Conservation (phyloP, 306 rosid genomes). For the Urtica urens region DNA sequence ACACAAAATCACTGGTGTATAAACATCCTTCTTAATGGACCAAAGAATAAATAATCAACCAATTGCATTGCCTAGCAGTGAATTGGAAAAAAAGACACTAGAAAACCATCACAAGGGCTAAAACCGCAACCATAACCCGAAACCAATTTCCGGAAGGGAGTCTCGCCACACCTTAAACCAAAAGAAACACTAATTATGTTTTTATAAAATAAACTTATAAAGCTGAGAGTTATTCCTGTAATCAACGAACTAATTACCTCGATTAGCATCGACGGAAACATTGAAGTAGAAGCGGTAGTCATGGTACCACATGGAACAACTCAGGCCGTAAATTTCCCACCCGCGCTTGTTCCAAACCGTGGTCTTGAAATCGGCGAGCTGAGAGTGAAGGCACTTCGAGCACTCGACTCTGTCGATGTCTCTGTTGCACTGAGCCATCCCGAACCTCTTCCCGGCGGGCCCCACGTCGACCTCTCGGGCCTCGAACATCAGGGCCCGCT, state of each 20-base stretch:
- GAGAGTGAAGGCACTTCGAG: slow-evolving; percentile 32
- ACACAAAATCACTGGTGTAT: too few species aligned
- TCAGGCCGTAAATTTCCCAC: slow-evolving; percentile 46
- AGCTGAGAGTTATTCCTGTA: background rate
- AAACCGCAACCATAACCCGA: background rate
- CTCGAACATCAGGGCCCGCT: slow-evolving; percentile 24
- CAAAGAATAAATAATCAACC: background rate
- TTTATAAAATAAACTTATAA: background rate
- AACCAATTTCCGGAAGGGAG: background rate
- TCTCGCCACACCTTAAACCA: background rate
- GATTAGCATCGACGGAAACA: slow-evolving; percentile 30
- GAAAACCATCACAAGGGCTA: background rate
- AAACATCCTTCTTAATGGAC: background rate
- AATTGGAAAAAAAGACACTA: background rate
- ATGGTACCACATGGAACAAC: slow-evolving; percentile 53
- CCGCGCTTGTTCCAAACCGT: slow-evolving; percentile 36
- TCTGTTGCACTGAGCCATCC: slow-evolving; percentile 54
- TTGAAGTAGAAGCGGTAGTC: slow-evolving; percentile 41
- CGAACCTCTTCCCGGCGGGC: slow-evolving; percentile 42
- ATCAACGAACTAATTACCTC: background rate
- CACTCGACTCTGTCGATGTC: slow-evolving; percentile 38
- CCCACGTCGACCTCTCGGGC: slow-evolving; percentile 22
- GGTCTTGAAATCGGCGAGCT: slow-evolving; percentile 23
- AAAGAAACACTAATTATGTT: background rate
- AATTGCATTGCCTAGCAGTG: background rate